phyloP scores from a whole-genome alignment of 208 protist species.

The Strigomonas galati region DNA sequence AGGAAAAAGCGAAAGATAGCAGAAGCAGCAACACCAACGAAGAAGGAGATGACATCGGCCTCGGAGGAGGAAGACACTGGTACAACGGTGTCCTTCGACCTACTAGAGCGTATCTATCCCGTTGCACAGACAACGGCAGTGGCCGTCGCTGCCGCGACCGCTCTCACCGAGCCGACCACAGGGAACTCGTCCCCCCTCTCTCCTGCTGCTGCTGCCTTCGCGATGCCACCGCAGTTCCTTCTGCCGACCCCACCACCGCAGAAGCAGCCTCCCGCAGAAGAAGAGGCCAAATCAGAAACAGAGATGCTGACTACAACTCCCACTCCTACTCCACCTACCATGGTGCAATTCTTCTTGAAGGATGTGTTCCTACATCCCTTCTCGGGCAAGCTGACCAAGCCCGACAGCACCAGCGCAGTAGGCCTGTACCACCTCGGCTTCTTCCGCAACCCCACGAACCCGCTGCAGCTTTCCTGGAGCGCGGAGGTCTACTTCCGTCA shows the following conservation, averaged over 20 bases:
- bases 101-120: constrained; percentile 8
- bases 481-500: constrained; percentile 21
- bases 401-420: constrained; percentile 16
- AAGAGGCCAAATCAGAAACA: too few relatives aligned
- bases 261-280: neutral
- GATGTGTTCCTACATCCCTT: constrained; percentile 85
- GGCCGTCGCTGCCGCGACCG: neutral
- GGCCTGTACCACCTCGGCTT: constrained; percentile 58
- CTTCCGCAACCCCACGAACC: constrained; percentile 36
- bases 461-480: constrained; percentile 64
- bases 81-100: too few relatives aligned
- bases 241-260: neutral
- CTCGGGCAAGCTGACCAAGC: constrained; percentile 42
- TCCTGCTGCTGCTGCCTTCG: too few relatives aligned
- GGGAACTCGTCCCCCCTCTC: too few relatives aligned
- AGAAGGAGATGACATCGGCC: too few relatives aligned
- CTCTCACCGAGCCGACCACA: neutral
- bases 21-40: too few relatives aligned
- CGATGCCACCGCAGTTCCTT: too few relatives aligned
- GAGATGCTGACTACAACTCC: too few relatives aligned
- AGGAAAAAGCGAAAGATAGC: too few relatives aligned
- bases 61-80: too few relatives aligned
- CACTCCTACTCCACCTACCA: too few relatives aligned
- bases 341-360: too few relatives aligned
- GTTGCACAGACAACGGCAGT: neutral